Evolutionary conservation across 2,329 filamentous ascomycete species (phyloP).

Genomic region (Epicoccum nigrum): DNA sequence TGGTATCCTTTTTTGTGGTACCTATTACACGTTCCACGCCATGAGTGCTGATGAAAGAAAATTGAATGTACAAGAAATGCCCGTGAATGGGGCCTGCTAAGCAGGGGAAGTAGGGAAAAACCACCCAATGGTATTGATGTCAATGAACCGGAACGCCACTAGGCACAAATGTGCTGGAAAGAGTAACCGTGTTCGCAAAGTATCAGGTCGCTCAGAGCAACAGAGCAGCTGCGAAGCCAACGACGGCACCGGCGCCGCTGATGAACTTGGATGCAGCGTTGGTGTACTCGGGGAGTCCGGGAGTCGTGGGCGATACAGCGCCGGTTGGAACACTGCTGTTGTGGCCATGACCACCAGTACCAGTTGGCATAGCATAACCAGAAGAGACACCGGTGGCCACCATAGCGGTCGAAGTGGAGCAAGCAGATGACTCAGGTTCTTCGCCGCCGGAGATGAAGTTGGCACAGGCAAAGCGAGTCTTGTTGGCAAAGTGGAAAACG

Average conservation of each 20-base stretch:
- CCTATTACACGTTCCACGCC: neutral
- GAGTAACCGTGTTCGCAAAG: neutral
- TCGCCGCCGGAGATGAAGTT: constrained; percentile 66
- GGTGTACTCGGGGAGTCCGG: constrained; percentile 25
- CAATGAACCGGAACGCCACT: constrained; percentile 19
- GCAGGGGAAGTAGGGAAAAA: constrained; percentile 7
- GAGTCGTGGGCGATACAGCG: constrained; percentile 10
- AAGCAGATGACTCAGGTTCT: constrained; percentile 51
- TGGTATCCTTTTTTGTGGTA: constrained; percentile 3
- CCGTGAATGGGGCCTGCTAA: constrained; percentile 2
- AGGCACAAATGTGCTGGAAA: constrained; percentile 13
- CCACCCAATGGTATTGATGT: constrained; percentile 28
- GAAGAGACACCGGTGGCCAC: constrained; percentile 17
- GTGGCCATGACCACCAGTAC: constrained; percentile 17
- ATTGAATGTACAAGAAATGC: constrained; percentile 24
- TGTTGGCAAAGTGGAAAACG: constrained; percentile 61
- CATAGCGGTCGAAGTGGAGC: constrained; percentile 19
- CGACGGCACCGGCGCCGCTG: constrained; percentile 29
- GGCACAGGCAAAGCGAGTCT: constrained; percentile 62
- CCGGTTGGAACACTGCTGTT: constrained; percentile 19
- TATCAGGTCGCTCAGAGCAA: constrained; percentile 29
- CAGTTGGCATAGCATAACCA: constrained; percentile 22
- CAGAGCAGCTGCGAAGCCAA: constrained; percentile 28
- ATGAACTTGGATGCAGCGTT: constrained; percentile 29
- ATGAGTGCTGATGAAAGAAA: too few species aligned